Conservation (phyloP, 1,139 yeast species). For the Torulaspora pretoriensis region DNA sequence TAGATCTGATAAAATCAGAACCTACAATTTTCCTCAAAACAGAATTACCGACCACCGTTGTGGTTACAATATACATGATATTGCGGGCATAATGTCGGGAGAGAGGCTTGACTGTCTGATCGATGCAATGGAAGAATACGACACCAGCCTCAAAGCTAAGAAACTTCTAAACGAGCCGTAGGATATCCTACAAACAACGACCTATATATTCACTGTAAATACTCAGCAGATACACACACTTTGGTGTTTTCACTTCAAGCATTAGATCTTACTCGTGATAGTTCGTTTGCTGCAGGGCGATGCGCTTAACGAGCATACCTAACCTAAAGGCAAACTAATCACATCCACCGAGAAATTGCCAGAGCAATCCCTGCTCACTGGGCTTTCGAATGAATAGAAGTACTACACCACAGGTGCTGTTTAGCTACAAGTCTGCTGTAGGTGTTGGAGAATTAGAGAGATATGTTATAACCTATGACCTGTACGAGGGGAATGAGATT, state of each 20-base stretch:
- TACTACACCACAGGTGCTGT: constrained; percentile 32
- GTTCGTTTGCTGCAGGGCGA: background rate
- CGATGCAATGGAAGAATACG: constrained; percentile 48
- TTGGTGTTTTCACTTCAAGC: background rate
- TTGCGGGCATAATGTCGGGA: constrained; percentile 79
- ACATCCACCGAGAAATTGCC: background rate
- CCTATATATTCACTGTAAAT: constrained; percentile 3
- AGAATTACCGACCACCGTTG: constrained; percentile 93
- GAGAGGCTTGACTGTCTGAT: constrained; percentile 59
- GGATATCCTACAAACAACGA: background rate
- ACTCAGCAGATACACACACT: background rate
- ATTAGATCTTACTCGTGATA: background rate
- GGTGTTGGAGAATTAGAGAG: constrained; percentile 59
- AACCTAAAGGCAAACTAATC: background rate
- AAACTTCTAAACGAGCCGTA: constrained; percentile 32
- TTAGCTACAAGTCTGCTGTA: constrained; percentile 41
- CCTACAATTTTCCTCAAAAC: constrained; percentile 89
- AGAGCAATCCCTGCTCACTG: background rate
- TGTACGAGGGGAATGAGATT: constrained; percentile 35
- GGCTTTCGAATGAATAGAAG: background rate
- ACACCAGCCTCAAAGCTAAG: constrained; percentile 45
- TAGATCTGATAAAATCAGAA: constrained; percentile 87
- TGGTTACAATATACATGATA: constrained; percentile 69
- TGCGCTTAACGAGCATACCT: constrained; percentile 3
- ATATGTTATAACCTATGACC: constrained; percentile 44